phyloP scores from a whole-genome alignment of 2,329 filamentous ascomycete genomes.

The Plenodomus tracheiphilus region DNA sequence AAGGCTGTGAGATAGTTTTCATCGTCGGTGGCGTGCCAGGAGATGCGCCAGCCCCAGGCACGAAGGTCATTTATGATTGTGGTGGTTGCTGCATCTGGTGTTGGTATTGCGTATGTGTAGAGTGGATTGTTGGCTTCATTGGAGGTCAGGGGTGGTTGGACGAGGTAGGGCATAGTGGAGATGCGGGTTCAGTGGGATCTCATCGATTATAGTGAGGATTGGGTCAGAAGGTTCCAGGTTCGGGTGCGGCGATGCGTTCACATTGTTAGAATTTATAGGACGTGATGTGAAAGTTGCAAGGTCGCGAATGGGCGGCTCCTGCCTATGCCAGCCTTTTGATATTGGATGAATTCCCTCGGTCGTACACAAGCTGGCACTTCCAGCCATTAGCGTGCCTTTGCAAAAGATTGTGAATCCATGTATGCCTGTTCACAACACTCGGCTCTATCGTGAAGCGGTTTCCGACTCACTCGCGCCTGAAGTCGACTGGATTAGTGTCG shows the following conservation, averaged over 20 bases:
- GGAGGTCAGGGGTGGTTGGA: conserved; percentile 2
- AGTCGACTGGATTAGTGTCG: too few species aligned
- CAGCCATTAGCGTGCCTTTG: too few species aligned
- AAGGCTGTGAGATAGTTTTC: background rate
- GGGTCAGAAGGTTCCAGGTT: background rate
- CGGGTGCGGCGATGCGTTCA: too few species aligned
- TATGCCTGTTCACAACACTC: too few species aligned
- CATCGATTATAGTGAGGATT: background rate
- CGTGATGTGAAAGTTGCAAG: too few species aligned
- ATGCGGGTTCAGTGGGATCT: background rate
- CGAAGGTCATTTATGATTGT: conserved; percentile 2
- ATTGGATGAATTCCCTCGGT: too few species aligned
- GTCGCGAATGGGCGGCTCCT: too few species aligned
- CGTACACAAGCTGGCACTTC: too few species aligned
- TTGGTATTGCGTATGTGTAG: background rate
- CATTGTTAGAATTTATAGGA: too few species aligned
- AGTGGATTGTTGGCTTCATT: background rate
- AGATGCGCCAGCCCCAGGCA: conserved; percentile 7
- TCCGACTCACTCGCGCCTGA: conserved; percentile 2
- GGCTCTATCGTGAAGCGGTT: too few species aligned
- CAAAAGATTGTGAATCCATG: too few species aligned
- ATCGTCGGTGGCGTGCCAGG: conserved; percentile 1
- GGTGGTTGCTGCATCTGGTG: background rate
- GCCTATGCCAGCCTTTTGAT: too few species aligned
- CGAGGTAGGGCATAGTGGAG: conserved; percentile 4